Evolutionary conservation across 139 green algal genomes (phyloP), one percentile per base, ranked within the genome.

Genomic region (Limnomonas spitsbergensis): DNA sequence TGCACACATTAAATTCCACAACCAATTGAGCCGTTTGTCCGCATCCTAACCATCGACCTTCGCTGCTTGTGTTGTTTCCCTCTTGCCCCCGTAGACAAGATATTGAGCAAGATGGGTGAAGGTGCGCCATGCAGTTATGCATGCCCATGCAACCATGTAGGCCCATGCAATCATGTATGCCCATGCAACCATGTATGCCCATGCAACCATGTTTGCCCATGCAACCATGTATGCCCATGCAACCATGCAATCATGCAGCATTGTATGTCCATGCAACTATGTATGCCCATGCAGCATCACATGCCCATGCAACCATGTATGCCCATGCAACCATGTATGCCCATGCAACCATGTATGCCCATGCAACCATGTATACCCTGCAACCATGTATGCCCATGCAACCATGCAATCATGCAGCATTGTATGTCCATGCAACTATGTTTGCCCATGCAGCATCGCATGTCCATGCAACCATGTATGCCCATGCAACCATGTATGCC

Each of bases 31-130:
- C n/a, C n/a, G n/a, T n/a, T n/a, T n/a, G n/a, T n/a, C n/a, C n/a
- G n/a, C n/a, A n/a, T n/a, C n/a, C n/a, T n/a, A n/a, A n/a, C n/a
- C n/a, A n/a, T n/a, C n/a, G n/a, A n/a, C n/a, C n/a, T n/a, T n/a
- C n/a, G n/a, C n/a, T 20, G 69, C 34, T 47, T 53, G 9, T 54
- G 20, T 69, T 39, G 40, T 36, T 66, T 67, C 24, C 71, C 69
- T 38, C 14, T 77, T 6, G 7, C 27, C 37, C 66, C 66, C 36
- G 82, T 78, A 97, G 94, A 96, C 83, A 98, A 98, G 37, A 96
- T 98, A 38, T 87, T 98, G 34, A 91, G 87, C 77, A 95, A 97
- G 79, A 91, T 98, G 87, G 94, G 94, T 1, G 94, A 98, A 82
- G 94, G 91, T 95, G 70, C 38, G 88, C 24, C 4, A 24, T 70